Evolutionary conservation across 177 flowering plant genomes (phyloP).

Genomic region (Vitis hybrid): DNA sequence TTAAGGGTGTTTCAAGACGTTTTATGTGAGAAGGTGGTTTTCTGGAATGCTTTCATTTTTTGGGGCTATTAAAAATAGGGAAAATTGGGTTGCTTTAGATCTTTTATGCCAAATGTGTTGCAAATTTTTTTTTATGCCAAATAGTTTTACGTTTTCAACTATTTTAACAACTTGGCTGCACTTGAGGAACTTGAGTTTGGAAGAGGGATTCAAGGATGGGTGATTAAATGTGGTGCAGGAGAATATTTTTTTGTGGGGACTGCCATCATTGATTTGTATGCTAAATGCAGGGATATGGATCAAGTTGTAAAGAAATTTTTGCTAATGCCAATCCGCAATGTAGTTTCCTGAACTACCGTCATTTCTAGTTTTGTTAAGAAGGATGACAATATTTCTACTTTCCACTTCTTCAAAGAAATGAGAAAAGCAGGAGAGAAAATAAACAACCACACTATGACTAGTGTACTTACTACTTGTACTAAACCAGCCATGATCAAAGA

Average conservation of each 20-base stretch:
- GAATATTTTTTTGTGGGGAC: slow-evolving; percentile 69
- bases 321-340: no score
- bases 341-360: no score
- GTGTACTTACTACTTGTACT: slow-evolving; percentile 65
- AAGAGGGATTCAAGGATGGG: slow-evolving; percentile 59
- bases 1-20: no score
- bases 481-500: slow-evolving; percentile 36
- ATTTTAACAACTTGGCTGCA: slow-evolving; percentile 61
- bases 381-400: slow-evolving; percentile 30
- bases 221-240: slow-evolving; percentile 47
- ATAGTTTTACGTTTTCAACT: slow-evolving; percentile 62
- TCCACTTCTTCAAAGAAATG: slow-evolving; percentile 56
- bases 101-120: slow-evolving; percentile 31
- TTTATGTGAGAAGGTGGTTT: no score
- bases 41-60: no score
- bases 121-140: slow-evolving; percentile 36
- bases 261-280: slow-evolving; percentile 20
- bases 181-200: slow-evolving; percentile 58
- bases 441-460: slow-evolving; percentile 58
- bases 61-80: no score
- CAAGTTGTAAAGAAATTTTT: no score
- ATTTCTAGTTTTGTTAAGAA: slow-evolving; percentile 52
- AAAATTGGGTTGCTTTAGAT: no score
- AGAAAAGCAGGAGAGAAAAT: slow-evolving; percentile 39
- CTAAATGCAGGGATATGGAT: no score